Base-by-base conservation (phyloP, 108 stramenopile species). In the Parmales sp. region DNA sequence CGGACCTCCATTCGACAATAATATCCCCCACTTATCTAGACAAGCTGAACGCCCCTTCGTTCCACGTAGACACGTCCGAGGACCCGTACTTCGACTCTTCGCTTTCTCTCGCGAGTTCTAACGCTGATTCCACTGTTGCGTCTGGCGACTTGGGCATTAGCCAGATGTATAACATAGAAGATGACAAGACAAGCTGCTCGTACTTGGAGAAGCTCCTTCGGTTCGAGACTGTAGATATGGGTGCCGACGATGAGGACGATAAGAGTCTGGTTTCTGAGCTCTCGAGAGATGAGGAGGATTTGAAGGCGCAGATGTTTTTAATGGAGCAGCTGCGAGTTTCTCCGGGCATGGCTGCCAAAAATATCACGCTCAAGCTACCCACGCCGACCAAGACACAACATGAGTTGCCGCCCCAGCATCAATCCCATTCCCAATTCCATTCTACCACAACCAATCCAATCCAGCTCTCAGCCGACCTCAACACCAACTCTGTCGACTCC, bases 331-430 rank as follows among this genome's bases (percentile, higher is more conserved):
- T 20, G 54, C 54, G 5, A 60, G 11, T 7, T 34, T 34, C 26
- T 60, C 54, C 54, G 54, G 36, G 28, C 54, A 60, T 18, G 13
- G 11, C 54, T 60, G 29, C 54, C 54, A 34, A 28, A 34, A 60
- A 34, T 34, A 60, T 20, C 31, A 3, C 54, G 31, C 54, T 34
- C 54, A 28, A 28, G 29, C 54, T 20, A 28, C 54, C 54, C 3
- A 34, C 54, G 20, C 49, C 7, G 23, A 50, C 49, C 49, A 6
- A 22, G 8, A 28, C 5, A 5, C 54, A 19, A 13, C 36, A 13
- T 28, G 20, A 11, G 31, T 28, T 16, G 6, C 31, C n/a, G 31
- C 36, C 29, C 9, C 54, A 7, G 6, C 49, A 23, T 6, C 20
- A 23, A 26, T 13, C 29, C 29, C 54, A 16, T 34, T 60, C 5